phyloP scores from a whole-genome alignment of 352 stramenopile species.

The Phytophthora citrophthora region DNA sequence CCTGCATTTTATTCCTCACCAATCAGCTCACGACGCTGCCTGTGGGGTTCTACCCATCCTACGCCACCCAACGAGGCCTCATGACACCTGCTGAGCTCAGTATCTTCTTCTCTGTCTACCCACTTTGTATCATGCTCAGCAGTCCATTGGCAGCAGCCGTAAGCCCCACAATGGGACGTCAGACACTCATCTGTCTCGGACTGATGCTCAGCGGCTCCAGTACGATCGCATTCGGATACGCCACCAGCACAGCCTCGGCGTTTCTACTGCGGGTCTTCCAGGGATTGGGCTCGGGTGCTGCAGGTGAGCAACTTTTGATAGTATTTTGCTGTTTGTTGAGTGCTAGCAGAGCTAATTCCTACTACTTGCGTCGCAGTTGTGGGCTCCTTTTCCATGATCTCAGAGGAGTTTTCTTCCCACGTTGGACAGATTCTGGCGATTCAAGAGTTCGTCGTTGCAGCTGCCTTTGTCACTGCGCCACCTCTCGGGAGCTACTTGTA shows the following conservation, averaged over 20 bases:
- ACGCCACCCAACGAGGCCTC: conserved; percentile 50
- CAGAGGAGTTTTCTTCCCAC: conserved; percentile 62
- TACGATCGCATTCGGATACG: conserved; percentile 76
- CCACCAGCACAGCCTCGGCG: conserved; percentile 36
- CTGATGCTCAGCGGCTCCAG: conserved; percentile 66
- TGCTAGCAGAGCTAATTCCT: neutral
- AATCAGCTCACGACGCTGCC: conserved; percentile 80
- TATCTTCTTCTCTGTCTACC: conserved; percentile 78
- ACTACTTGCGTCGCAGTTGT: conserved; percentile 44
- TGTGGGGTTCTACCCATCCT: conserved; percentile 77
- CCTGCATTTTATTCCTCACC: conserved; percentile 65
- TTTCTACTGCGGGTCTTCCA: conserved; percentile 66
- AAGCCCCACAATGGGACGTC: conserved; percentile 51
- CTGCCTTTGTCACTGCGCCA: conserved; percentile 65
- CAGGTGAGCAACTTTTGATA: conserved; percentile 29
- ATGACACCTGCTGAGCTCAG: conserved; percentile 60
- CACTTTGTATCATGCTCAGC: conserved; percentile 78
- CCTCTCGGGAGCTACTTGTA: conserved; percentile 65
- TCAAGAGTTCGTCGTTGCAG: conserved; percentile 73
- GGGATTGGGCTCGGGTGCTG: conserved; percentile 60
- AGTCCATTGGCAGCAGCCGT: conserved; percentile 59
- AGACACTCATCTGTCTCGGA: conserved; percentile 74
- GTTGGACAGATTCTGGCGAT: conserved; percentile 64
- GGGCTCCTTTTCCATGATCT: conserved; percentile 70
- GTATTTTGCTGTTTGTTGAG: neutral